Evolutionary conservation across 2,329 filamentous ascomycete genomes (phyloP).

Genomic region (Colletotrichum sp.): DNA sequence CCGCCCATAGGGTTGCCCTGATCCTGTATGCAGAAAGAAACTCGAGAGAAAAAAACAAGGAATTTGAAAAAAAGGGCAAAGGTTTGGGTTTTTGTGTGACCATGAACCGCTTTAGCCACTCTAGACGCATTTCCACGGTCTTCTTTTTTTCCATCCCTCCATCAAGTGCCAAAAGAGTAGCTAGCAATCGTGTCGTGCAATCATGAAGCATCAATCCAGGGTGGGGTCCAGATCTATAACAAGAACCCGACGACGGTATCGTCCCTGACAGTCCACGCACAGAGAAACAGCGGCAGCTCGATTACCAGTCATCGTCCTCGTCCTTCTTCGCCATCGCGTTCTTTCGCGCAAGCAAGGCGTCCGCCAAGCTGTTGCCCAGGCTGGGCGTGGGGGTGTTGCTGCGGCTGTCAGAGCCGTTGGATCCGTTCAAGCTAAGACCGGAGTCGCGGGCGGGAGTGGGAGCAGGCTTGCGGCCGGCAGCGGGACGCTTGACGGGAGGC

Average conservation of each 20-base stretch:
- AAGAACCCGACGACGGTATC: constrained; percentile 4
- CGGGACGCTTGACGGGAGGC: constrained; percentile 82
- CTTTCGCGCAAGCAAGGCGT: constrained; percentile 78
- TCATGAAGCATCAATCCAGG: constrained; percentile 20
- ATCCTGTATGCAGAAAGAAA: constrained; percentile 21
- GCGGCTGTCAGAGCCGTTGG: constrained; percentile 65
- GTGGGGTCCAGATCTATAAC: constrained; percentile 3
- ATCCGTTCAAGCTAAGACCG: constrained; percentile 64
- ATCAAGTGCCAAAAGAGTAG: constrained; percentile 13
- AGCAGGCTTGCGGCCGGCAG: constrained; percentile 72
- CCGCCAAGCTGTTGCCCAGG: constrained; percentile 75
- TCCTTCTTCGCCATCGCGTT: constrained; percentile 75
- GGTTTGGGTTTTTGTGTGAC: background rate
- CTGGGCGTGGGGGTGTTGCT: constrained; percentile 76
- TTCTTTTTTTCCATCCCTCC: background rate
- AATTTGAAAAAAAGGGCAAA: background rate
- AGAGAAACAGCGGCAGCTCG: background rate
- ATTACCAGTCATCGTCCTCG: constrained; percentile 73
- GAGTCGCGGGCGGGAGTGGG: constrained; percentile 73
- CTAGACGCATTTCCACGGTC: constrained; percentile 3
- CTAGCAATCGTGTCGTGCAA: constrained; percentile 16
- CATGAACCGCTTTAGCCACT: constrained; percentile 8
- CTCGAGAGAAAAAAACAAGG: background rate
- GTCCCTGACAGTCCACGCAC: constrained; percentile 18
- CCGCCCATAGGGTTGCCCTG: constrained; percentile 17